Percentiles rank a stretch among this genome's conserved stretches.
Evolutionary conservation across 352 stramenopile genomes (phyloP).

Genomic region (Pythium grandisporangium): DNA sequence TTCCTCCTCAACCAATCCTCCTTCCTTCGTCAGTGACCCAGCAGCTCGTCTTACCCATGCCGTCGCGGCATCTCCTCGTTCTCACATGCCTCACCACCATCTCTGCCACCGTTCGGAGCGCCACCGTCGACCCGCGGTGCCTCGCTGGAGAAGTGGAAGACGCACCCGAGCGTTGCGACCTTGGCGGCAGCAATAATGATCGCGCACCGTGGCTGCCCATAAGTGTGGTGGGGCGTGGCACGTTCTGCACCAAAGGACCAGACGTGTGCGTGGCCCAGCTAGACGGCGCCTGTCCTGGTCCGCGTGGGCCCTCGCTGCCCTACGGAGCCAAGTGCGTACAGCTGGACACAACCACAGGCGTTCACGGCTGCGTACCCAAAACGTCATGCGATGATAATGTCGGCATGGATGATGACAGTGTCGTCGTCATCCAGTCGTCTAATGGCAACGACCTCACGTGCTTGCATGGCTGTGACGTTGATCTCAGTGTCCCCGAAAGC

Average conservation of each 20-base stretch:
- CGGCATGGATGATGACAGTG: too few species aligned
- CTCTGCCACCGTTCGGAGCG: background rate
- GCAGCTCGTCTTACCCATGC: background rate
- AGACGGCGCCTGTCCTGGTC: background rate
- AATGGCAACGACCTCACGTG: background rate
- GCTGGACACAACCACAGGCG: background rate
- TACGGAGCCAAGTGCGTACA: constrained; percentile 1
- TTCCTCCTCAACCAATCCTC: too few species aligned
- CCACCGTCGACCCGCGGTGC: background rate
- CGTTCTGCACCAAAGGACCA: background rate
- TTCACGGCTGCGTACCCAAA: constrained; percentile 5
- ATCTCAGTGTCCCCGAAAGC: background rate
- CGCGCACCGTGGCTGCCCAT: constrained; percentile 4
- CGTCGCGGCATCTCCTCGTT: background rate
- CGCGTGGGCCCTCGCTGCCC: background rate
- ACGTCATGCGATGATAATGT: background rate
- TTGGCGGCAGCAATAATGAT: background rate
- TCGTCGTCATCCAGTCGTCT: too few species aligned
- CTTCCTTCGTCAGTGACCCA: background rate
- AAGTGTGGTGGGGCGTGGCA: constrained; percentile 1
- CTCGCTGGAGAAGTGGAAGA: background rate
- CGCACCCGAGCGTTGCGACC: background rate
- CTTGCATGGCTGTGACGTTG: background rate
- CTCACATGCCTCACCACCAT: too few species aligned
- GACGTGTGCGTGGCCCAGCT: constrained; percentile 2